Conservation (phyloP, 495 filamentous ascomycete genomes). For the Penicillium paxilli region DNA sequence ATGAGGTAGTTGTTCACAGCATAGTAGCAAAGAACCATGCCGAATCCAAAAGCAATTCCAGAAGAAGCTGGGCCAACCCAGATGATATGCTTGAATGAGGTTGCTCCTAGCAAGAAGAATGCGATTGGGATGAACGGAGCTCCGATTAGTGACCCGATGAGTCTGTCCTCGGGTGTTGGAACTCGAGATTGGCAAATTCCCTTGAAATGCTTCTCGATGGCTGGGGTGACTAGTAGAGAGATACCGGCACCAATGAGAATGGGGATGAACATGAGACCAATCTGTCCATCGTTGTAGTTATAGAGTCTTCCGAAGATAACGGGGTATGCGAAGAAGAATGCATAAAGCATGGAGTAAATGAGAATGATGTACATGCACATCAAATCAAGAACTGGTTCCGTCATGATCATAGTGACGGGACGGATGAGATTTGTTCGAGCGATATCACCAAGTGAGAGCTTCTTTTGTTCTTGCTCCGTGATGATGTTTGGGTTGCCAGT, state of each 20-base stretch:
- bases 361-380: slow-evolving; percentile 68
- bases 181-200: slow-evolving; percentile 17
- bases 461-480: slow-evolving; percentile 44
- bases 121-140: slow-evolving; percentile 38
- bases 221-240: slow-evolving; percentile 42
- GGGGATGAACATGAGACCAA: slow-evolving; percentile 35
- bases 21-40: slow-evolving; percentile 68
- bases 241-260: slow-evolving; percentile 54
- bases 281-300: slow-evolving; percentile 36
- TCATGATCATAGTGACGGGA: slow-evolving; percentile 36
- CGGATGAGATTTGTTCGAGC: slow-evolving; percentile 48
- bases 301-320: slow-evolving; percentile 59
- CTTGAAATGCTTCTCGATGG: slow-evolving; percentile 37
- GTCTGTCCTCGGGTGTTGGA: slow-evolving; percentile 38
- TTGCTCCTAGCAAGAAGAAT: slow-evolving; percentile 60
- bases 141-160: slow-evolving; percentile 33
- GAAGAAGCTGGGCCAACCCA: slow-evolving; percentile 63
- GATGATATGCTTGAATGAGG: slow-evolving; percentile 61
- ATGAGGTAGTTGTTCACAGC: slow-evolving; percentile 70
- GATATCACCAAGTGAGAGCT: slow-evolving; percentile 34
- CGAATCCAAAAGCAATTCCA: slow-evolving; percentile 65
- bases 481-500: slow-evolving; percentile 58
- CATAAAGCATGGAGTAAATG: slow-evolving; percentile 68
- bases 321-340: slow-evolving; percentile 74
- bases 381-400: slow-evolving; percentile 57